Base-by-base conservation (phyloP, 2,329 filamentous ascomycete species). In the Fusarium duplospermum region DNA sequence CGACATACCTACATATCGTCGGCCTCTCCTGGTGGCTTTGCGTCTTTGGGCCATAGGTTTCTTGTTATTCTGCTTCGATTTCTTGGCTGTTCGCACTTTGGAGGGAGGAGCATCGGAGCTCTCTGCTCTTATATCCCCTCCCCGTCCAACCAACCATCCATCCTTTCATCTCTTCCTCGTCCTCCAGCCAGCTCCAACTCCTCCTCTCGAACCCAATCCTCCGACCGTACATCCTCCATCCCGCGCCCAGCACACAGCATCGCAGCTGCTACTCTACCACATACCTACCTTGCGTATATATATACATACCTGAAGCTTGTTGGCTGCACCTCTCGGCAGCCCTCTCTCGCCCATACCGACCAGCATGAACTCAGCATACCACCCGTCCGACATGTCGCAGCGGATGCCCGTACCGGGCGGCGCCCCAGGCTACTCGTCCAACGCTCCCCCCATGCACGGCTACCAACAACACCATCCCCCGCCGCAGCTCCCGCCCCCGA, bases 311-410 rank as follows among this genome's bases (percentile, higher is more conserved):
- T 24, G 31, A 36, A 33, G 16, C 22, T 57, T 31, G 45, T 63
- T 35, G 10, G 50, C 29, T 22, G 20, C 50, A 36, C 22, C 40
- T 31, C 31, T 50, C 47, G 31, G 22, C 29, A 66, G 31, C 45
- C 36, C 8, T 45, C 35, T 40, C 22, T 40, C 45, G n/a, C 31
- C 22, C 35, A 31, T 36, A 52, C 27, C 62, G 24, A 64, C 52
- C 36, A 60, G 58, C 69, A 82, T 82, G 81, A 81, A 81, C 67
- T 78, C 78, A 35, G 67, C 75, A 70, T 82, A 82, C 66, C 77
- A 76, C 54, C 77, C 71, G 40, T 67, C 80, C 62, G 77, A 81
- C 63, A 78, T 80, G 77, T 76, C 80, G 50, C 81, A 82, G 74
- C 80, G 78, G 62, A 74, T 80, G 67, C 77, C 80, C 57, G 64